Evolutionary conservation across 1,139 yeast species (phyloP).

Genomic region (Kluyveromyces sp.): DNA sequence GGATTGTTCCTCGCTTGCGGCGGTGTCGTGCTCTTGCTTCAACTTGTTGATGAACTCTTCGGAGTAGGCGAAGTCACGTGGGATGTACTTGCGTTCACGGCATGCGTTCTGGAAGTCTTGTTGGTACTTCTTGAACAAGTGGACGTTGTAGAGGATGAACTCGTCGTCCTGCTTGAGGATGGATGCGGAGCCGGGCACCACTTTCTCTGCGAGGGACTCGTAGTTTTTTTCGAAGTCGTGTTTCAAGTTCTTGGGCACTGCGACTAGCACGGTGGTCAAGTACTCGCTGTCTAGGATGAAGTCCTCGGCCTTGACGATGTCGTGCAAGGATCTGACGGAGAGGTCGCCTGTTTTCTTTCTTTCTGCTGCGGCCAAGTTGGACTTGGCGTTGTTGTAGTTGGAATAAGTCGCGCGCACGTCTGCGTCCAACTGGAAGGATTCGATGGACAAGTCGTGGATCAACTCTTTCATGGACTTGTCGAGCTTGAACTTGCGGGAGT

Average conservation of each 20-base stretch:
- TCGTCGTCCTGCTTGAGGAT: constrained; percentile 67
- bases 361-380: constrained; percentile 80
- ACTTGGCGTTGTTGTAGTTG: constrained; percentile 71
- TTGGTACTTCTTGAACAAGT: constrained; percentile 74
- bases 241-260: constrained; percentile 65
- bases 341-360: constrained; percentile 90
- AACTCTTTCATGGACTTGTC: constrained; percentile 78
- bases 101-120: constrained; percentile 61
- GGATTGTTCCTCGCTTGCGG: constrained; percentile 65
- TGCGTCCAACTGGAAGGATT: constrained; percentile 71
- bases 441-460: constrained; percentile 61
- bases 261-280: constrained; percentile 72
- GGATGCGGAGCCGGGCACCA: constrained; percentile 84
- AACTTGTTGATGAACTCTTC: constrained; percentile 66
- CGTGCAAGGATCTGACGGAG: constrained; percentile 83
- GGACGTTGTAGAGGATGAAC: constrained; percentile 64
- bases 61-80: constrained; percentile 85
- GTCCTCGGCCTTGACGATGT: constrained; percentile 75
- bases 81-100: constrained; percentile 85
- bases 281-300: constrained; percentile 83
- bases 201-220: constrained; percentile 72
- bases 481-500: constrained; percentile 71
- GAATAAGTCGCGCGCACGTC: constrained; percentile 71
- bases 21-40: constrained; percentile 70
- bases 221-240: constrained; percentile 58